phyloP scores from a whole-genome alignment of 352 stramenopile genomes.

The Phytopythium litorale region DNA sequence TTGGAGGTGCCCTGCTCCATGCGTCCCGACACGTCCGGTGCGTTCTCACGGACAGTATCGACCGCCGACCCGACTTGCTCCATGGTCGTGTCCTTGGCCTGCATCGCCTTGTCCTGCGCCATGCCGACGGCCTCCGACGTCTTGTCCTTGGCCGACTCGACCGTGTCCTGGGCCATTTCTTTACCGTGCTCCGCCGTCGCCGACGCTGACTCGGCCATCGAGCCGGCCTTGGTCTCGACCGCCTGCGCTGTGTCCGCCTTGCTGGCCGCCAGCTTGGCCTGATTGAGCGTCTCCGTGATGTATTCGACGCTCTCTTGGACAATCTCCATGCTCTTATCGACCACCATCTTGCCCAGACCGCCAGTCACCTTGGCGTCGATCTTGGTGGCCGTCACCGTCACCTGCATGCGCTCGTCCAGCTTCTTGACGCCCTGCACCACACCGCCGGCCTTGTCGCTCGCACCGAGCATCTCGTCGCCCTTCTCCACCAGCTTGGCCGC shows the following conservation, averaged over 20 bases:
- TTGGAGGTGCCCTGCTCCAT: conserved; percentile 16
- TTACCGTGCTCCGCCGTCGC: conserved; percentile 23
- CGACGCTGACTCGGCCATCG: conserved; percentile 14
- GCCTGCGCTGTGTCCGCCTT: conserved; percentile 36
- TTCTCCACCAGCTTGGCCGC: conserved; percentile 37
- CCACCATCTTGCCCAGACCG: conserved; percentile 45
- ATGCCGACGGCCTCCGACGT: conserved; percentile 12
- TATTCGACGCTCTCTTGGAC: conserved; percentile 63
- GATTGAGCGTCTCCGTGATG: conserved; percentile 54
- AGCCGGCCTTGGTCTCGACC: conserved; percentile 31
- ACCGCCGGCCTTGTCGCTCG: conserved; percentile 27
- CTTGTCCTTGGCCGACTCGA: conserved; percentile 23
- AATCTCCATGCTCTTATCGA: conserved; percentile 55
- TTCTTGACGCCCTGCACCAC: conserved; percentile 48
- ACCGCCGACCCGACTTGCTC: conserved; percentile 9
- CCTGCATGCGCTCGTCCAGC: conserved; percentile 49
- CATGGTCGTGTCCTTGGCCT: conserved; percentile 10
- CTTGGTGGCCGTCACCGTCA: conserved; percentile 47
- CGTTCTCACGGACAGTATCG: conserved; percentile 11
- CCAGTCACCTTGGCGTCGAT: conserved; percentile 65
- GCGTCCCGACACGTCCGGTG: conserved; percentile 11
- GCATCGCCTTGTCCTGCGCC: conserved; percentile 14
- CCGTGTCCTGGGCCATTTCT: conserved; percentile 20
- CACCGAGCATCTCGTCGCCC: conserved; percentile 52
- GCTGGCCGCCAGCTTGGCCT: conserved; percentile 48